Evolutionary conservation across 805 yeast species (phyloP), one percentile per base, ranked within the genome.

Genomic region (Candida pseudofarinosa): DNA sequence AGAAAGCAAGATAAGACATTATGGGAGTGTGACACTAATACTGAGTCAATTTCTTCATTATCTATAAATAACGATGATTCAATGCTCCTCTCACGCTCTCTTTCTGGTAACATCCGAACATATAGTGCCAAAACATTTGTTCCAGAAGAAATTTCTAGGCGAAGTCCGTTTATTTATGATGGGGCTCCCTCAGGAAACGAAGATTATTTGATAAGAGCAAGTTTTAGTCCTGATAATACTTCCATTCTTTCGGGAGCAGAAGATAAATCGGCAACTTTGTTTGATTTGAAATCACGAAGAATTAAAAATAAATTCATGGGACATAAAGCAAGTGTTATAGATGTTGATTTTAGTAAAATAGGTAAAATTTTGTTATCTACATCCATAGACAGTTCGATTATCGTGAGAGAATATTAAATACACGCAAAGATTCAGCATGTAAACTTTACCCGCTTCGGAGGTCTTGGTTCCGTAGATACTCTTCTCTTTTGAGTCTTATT

Each of bases 301-400:
- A 50, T 81, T 19, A 45, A 69, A 4, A 62, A 69, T 37, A 80
- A 81, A 51, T 58, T 73, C 7, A 65, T 69, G 3, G 90, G 89
- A 1, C 90, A 86, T 53, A 49, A 54, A 4, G 85, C 88, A 0
- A 60, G 81, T 0, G 85, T 81, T 0, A 59, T 81, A 19, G 88
- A 80, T 56, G 75, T 83, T 5, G 81, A 76, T 51, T 74, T 69
- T 48, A 77, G 76, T 50, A 79, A 81, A 4, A 48, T 50, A 2
- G 56, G 57, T 12, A 63, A 62, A 0, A 61, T 73, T 12, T 31
- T 81, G 7, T 57, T 74, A 2, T 70, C 82, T 14, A 60, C 79
- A 3, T 77, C 85, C 3, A 63, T 67, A 4, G 89, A 82, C 55
- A 81, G 84, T 0, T 65, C 74, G 3, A 52, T 83, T 4, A 71